Conservation (phyloP, 2,329 filamentous ascomycete genomes). For the Cercospora sp. region DNA sequence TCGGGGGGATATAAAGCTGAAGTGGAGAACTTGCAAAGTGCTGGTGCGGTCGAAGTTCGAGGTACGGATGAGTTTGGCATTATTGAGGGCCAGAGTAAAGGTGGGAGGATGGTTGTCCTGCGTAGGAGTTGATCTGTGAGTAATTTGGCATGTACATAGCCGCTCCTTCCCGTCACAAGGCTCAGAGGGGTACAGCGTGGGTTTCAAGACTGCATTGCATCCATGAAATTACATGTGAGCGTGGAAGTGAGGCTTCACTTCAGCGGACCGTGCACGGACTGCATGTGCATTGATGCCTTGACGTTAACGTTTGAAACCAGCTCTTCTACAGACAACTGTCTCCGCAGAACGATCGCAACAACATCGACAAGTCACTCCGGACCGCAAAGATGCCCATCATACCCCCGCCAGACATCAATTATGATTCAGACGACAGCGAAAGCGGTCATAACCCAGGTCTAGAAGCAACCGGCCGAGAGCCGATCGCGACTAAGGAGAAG, state of each 20-base stretch:
- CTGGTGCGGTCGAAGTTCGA: constrained; percentile 18
- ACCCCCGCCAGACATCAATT: not conserved
- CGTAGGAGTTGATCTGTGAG: constrained; percentile 10
- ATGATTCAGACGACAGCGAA: not conserved
- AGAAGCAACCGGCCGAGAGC: too few species aligned
- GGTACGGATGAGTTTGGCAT: constrained; percentile 20
- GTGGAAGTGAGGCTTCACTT: not conserved
- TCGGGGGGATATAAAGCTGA: constrained; percentile 19
- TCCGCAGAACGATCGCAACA: not conserved
- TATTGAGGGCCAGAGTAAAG: constrained; percentile 16
- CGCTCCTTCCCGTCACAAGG: not conserved
- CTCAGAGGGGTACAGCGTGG: not conserved
- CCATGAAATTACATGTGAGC: not conserved
- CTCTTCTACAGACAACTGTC: not conserved
- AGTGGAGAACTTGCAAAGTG: constrained; percentile 12
- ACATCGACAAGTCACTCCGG: not conserved
- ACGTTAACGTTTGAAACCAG: not conserved
- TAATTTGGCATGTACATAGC: not conserved
- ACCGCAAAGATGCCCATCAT: too few species aligned
- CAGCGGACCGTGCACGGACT: not conserved
- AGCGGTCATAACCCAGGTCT: not conserved
- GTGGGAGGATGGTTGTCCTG: constrained; percentile 25
- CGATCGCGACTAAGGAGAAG: too few species aligned
- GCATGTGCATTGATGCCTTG: not conserved
- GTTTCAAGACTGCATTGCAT: not conserved